Evolutionary conservation across 495 filamentous ascomycete species (phyloP).

Genomic region (Sporormia fimetaria): DNA sequence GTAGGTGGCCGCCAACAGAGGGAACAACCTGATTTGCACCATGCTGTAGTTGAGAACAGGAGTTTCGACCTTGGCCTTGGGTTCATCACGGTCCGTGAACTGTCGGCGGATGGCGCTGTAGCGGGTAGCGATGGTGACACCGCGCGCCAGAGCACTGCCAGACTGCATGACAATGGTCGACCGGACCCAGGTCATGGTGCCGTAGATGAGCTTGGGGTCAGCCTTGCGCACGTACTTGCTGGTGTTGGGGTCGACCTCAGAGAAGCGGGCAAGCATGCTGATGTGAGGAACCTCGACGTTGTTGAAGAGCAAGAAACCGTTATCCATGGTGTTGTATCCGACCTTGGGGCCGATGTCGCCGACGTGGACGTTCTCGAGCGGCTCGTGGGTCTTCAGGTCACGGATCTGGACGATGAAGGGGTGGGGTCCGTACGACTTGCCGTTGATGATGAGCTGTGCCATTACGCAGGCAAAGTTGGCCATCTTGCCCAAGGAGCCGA

Average conservation of each 20-base stretch:
- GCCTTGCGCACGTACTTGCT: constrained; percentile 53
- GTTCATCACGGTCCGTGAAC: constrained; percentile 57
- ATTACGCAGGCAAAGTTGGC: constrained; percentile 67
- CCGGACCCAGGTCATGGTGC: constrained; percentile 61
- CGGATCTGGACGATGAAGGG: constrained; percentile 67
- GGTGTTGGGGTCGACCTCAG: constrained; percentile 48
- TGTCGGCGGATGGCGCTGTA: constrained; percentile 59
- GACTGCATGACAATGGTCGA: constrained; percentile 58
- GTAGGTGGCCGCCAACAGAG: constrained; percentile 61
- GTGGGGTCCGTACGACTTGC: constrained; percentile 57
- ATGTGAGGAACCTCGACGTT: constrained; percentile 56
- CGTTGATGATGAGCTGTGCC: constrained; percentile 54
- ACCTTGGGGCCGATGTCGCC: constrained; percentile 69
- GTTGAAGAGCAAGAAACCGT: constrained; percentile 64
- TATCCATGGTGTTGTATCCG: constrained; percentile 64
- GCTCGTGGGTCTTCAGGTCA: constrained; percentile 57
- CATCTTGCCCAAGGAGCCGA: constrained; percentile 58
- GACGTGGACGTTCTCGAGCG: constrained; percentile 56
- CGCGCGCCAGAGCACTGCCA: constrained; percentile 56
- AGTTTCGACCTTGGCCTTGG: constrained; percentile 46
- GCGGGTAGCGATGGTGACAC: constrained; percentile 61
- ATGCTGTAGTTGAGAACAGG: constrained; percentile 66
- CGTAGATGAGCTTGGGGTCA: constrained; percentile 55
- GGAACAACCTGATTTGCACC: constrained; percentile 60
- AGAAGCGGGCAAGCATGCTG: constrained; percentile 56